These are phyloP conservation scores for Amanita jacksonii DNA, from an alignment of 768 basidiomycete species.

Conservation along the genomic window DNA sequence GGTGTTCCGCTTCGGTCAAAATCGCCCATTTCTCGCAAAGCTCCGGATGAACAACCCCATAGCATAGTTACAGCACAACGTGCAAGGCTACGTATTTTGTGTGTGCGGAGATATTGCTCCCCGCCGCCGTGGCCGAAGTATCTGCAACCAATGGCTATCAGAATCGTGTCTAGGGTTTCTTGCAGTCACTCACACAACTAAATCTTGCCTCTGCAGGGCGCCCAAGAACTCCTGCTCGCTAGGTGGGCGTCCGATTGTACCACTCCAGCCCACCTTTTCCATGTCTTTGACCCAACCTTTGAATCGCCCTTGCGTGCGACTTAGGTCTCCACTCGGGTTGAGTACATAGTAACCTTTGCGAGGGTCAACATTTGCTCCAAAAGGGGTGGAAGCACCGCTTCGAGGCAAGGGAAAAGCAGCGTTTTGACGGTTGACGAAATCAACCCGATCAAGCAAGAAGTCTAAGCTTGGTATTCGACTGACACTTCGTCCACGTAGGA, in stretches of 20 bases:
- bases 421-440: conserved; percentile 41
- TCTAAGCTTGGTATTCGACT: conserved; percentile 88
- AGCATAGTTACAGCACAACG: conserved; percentile 93
- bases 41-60: conserved; percentile 97
- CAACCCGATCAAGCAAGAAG: conserved; percentile 79
- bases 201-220: conserved; percentile 63
- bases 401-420: conserved; percentile 12
- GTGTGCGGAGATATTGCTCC: conserved; percentile 88
- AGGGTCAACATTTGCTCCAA: conserved; percentile 51
- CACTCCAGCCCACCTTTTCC: conserved; percentile 73
- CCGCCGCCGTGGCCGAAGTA: conserved; percentile 98
- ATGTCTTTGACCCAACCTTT: conserved; percentile 68
- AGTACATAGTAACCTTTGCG: conserved; percentile 73
- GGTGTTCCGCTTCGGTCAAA: conserved; percentile 91
- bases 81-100: conserved; percentile 70
- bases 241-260: conserved; percentile 64
- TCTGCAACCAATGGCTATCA: conserved; percentile 29
- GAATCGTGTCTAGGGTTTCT: neutral
- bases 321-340: conserved; percentile 89
- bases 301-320: conserved; percentile 76
- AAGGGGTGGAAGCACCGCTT: conserved; percentile 17
- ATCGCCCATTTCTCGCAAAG: conserved; percentile 83
- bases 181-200: conserved; percentile 73
- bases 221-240: conserved; percentile 77
- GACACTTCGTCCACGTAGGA: conserved; percentile 73